Conservation (phyloP, 352 stramenopile species). For the Elongisporangium undulatum region DNA sequence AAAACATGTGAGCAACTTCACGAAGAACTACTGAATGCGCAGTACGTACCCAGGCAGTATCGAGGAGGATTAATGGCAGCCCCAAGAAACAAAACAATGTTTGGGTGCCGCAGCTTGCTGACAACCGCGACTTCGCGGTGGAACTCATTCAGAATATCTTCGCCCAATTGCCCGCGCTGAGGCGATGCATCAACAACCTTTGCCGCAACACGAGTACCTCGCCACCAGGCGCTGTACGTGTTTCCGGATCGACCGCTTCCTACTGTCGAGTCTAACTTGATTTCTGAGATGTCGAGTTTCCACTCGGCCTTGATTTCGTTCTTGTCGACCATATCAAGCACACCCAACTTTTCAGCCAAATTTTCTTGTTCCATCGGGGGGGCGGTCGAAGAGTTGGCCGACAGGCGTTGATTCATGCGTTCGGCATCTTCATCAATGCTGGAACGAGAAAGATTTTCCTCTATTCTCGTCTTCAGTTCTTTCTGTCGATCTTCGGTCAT, state of each 20-base stretch:
- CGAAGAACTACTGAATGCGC: neutral
- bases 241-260: slow-evolving; percentile 70
- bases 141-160: slow-evolving; percentile 84
- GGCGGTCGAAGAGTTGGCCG: slow-evolving; percentile 11
- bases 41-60: slow-evolving; percentile 71
- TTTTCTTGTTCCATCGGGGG: slow-evolving; percentile 21
- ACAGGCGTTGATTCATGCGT: slow-evolving; percentile 3
- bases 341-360: slow-evolving; percentile 64
- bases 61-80: slow-evolving; percentile 70
- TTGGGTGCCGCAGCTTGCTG: slow-evolving; percentile 80
- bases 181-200: slow-evolving; percentile 77
- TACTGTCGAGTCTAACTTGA: slow-evolving; percentile 63
- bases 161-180: slow-evolving; percentile 58
- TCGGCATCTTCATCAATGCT: slow-evolving; percentile 42
- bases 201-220: slow-evolving; percentile 70
- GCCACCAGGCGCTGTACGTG: slow-evolving; percentile 79
- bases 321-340: slow-evolving; percentile 81
- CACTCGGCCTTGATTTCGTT: slow-evolving; percentile 84
- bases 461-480: slow-evolving; percentile 63
- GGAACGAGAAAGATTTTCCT: slow-evolving; percentile 68
- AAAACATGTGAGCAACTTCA: neutral
- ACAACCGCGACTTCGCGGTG: slow-evolving; percentile 82
- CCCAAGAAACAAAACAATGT: slow-evolving; percentile 84
- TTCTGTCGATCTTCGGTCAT: slow-evolving; percentile 74
- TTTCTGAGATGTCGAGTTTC: slow-evolving; percentile 70